Base-by-base conservation (phyloP, 2,329 filamentous ascomycete species). In the Colletotrichum cordylinicola region DNA sequence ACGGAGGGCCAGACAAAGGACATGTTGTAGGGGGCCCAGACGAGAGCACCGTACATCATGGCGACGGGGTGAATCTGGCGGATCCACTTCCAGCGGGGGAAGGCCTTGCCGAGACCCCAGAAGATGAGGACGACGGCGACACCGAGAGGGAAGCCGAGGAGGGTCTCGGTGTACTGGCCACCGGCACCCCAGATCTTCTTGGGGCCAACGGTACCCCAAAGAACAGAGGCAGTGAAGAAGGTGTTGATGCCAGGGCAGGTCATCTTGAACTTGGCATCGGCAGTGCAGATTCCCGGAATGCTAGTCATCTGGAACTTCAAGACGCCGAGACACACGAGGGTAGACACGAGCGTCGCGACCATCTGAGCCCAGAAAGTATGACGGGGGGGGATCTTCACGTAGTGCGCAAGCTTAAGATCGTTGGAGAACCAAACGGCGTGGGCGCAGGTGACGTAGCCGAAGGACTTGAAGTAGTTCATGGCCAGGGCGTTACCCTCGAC, bases 361-460 rank as follows among this genome's bases (percentile, higher is more conserved):
- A 92, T 90, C 81, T 93, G 91, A 1, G 90, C 90, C 33, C 85
- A 83, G 79, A 93, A 93, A 4, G 91, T 90, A 52, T 91, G 87
- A n/a, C 89, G 87, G 0, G 91, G 91, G 5, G 91, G 90, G 21
- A 93, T 91, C 84, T 92, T 92, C 84, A 90, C 87, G 81, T 92
- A 92, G 78, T 89, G 87, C 8, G 87, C 87, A 16, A 89, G 86
- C 81, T 89, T 89, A 48, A 88, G 80, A 77, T 87, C 79, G 76
- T 82, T 76, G 69, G 77, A 77, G 56, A 79, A 79, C 62, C 77
- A 78, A 24, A 79, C 70, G 29, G 78, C 78, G 67, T 79, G 78
- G 15, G 78, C 78, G 64, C 78, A 79, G 31, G 78, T 79, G n/a
- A 76, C 72, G 75, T 83, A 85, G 3, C 87, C 87, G 76, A 88